Percentiles rank a stretch among this genome's conserved stretches.
These are phyloP conservation scores for Botrytis byssoidea DNA, from an alignment of 2,329 filamentous ascomycete species.

Conservation along the genomic window DNA sequence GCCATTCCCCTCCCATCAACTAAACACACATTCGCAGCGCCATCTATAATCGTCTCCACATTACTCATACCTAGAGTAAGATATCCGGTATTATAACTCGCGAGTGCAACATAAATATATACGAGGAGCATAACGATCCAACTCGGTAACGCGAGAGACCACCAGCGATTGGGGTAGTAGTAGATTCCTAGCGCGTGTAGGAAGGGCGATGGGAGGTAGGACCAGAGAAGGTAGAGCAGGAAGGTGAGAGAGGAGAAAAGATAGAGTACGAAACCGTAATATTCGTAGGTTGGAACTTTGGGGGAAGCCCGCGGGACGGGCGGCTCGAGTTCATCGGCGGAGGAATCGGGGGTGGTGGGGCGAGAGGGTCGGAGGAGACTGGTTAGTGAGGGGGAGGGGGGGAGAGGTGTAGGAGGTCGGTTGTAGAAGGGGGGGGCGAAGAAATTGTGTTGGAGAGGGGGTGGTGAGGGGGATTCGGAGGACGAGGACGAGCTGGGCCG, in stretches of 20 bases:
- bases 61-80: slow-evolving; percentile 77
- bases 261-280: slow-evolving; percentile 98
- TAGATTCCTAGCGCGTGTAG: slow-evolving; percentile 90
- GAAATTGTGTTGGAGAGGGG: slow-evolving; percentile 45
- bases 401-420: slow-evolving; percentile 88
- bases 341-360: slow-evolving; percentile 90
- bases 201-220: slow-evolving; percentile 87
- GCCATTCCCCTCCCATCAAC: slow-evolving; percentile 66
- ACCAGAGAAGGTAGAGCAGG: slow-evolving; percentile 66
- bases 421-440: slow-evolving; percentile 93
- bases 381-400: slow-evolving; percentile 87
- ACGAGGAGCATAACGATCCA: slow-evolving; percentile 85
- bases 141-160: slow-evolving; percentile 87
- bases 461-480: slow-evolving; percentile 26
- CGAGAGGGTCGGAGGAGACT: slow-evolving; percentile 86
- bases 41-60: slow-evolving; percentile 89
- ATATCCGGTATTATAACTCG: slow-evolving; percentile 85
- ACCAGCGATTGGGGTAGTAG: slow-evolving; percentile 98
- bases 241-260: slow-evolving; percentile 83
- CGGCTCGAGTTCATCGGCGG: slow-evolving; percentile 73
- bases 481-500: too few species aligned
- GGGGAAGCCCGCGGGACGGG: slow-evolving; percentile 80
- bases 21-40: slow-evolving; percentile 79
- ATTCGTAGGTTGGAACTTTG: slow-evolving; percentile 98
- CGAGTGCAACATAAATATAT: slow-evolving; percentile 92